A percentile compares a stretch with the other conserved stretches of the same genome.
Conservation (phyloP, 495 filamentous ascomycete genomes). For the Aspergillus bertholletiae region DNA sequence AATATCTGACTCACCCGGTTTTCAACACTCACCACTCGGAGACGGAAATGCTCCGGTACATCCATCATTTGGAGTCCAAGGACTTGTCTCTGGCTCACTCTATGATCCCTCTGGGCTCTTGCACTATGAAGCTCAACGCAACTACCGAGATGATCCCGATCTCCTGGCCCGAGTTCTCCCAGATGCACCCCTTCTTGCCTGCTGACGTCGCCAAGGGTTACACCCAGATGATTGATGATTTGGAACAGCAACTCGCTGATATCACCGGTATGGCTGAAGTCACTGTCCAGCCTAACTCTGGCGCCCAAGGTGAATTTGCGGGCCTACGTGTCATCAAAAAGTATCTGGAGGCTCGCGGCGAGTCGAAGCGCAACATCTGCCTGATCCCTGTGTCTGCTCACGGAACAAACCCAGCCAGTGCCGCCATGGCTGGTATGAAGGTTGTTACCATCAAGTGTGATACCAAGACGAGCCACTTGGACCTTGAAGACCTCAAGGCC, state of each 20-base stretch:
- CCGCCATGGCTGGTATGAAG: conserved; percentile 96
- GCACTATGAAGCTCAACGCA: conserved; percentile 99
- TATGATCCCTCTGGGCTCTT: conserved; percentile 99
- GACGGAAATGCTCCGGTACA: conserved; percentile 93
- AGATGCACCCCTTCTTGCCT: conserved; percentile 81
- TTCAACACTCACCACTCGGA: conserved; percentile 98
- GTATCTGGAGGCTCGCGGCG: conserved; percentile 66
- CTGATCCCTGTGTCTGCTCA: conserved; percentile 96
- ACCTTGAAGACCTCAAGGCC: conserved; percentile 77
- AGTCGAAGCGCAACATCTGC: conserved; percentile 81
- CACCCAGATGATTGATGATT: conserved; percentile 60
- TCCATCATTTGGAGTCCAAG: conserved; percentile 90
- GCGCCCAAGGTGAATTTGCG: conserved; percentile 94
- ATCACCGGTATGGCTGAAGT: conserved; percentile 92
- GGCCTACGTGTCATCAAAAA: conserved; percentile 90
- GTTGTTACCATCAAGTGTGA: conserved; percentile 95
- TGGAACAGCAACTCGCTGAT: conserved; percentile 71
- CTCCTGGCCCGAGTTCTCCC: conserved; percentile 79
- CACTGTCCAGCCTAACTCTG: conserved; percentile 94
- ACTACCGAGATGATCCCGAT: conserved; percentile 92
- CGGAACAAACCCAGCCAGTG: conserved; percentile 95
- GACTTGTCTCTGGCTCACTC: conserved; percentile 94
- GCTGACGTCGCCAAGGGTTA: conserved; percentile 64
- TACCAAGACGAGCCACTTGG: conserved; percentile 81
- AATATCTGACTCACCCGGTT: conserved; percentile 85